Conservation (phyloP, 176 grass and related monocot genomes). For the Triticum monococcum region DNA sequence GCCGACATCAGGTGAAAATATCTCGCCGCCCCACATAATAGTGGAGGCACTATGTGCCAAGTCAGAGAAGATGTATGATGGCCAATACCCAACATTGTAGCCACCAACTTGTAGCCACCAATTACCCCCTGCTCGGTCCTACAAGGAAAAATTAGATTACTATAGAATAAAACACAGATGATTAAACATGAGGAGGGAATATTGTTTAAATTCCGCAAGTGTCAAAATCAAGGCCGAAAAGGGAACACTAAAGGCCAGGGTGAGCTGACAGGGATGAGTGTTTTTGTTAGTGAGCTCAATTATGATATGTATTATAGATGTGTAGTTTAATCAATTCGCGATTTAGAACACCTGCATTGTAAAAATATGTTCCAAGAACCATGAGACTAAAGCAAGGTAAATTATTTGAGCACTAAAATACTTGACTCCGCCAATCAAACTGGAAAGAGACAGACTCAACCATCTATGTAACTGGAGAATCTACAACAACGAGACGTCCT, state of each 20-base stretch:
- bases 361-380: not conserved
- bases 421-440: not conserved
- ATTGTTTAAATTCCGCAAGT: not conserved
- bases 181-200: not conserved
- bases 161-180: not conserved
- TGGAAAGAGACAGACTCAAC: not conserved
- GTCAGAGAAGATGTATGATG: slow-evolving; percentile 68
- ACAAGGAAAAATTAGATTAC: not conserved
- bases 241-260: not conserved
- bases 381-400: not conserved
- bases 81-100: slow-evolving; percentile 69
- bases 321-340: not conserved
- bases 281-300: not conserved
- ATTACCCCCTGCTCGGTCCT: slow-evolving; percentile 70
- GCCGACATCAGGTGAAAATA: slow-evolving; percentile 63
- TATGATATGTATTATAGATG: not conserved
- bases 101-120: slow-evolving; percentile 74
- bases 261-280: not conserved
- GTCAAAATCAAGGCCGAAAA: not conserved
- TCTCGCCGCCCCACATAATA: slow-evolving; percentile 77
- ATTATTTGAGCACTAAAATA: not conserved
- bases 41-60: slow-evolving; percentile 60
- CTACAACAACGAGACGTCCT: not conserved
- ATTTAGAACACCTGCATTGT: not conserved
- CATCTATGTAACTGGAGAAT: not conserved